Evolutionary conservation across 257 asterid species (phyloP).

Genomic region (Linaria vulgaris): DNA sequence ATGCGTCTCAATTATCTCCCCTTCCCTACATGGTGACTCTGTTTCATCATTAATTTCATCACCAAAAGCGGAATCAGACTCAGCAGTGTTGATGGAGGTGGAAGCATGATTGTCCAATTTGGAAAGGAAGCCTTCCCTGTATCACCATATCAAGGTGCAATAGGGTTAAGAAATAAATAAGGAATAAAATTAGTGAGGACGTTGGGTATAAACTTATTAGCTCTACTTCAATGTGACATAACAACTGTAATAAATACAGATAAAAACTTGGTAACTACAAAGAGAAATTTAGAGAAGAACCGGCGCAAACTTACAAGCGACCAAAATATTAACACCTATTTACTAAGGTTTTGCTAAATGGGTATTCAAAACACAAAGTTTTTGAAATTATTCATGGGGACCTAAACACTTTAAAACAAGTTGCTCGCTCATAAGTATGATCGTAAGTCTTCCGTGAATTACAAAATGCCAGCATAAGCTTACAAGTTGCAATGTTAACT

Average conservation of each 20-base stretch:
- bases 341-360: too few species aligned
- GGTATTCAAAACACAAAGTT: too few species aligned
- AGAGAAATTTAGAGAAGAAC: neutral
- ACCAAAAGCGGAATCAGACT: conserved; percentile 29
- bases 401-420: too few species aligned
- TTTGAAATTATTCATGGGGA: too few species aligned
- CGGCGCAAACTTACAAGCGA: neutral
- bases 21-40: conserved; percentile 37
- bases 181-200: conserved; percentile 2
- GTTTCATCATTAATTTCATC: conserved; percentile 36
- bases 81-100: conserved; percentile 31
- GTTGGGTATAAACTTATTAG: neutral
- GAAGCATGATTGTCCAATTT: conserved; percentile 48
- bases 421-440: too few species aligned
- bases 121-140: conserved; percentile 85
- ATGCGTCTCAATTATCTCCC: conserved; percentile 29
- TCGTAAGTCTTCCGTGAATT: too few species aligned
- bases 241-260: neutral
- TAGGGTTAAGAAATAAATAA: neutral
- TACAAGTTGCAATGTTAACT: too few species aligned
- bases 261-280: neutral
- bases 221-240: conserved; percentile 13
- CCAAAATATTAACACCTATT: too few species aligned
- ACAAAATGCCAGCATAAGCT: too few species aligned
- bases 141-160: conserved; percentile 17